Conservation (phyloP, 768 basidiomycete genomes). For the Kwoniella bestiolae region DNA sequence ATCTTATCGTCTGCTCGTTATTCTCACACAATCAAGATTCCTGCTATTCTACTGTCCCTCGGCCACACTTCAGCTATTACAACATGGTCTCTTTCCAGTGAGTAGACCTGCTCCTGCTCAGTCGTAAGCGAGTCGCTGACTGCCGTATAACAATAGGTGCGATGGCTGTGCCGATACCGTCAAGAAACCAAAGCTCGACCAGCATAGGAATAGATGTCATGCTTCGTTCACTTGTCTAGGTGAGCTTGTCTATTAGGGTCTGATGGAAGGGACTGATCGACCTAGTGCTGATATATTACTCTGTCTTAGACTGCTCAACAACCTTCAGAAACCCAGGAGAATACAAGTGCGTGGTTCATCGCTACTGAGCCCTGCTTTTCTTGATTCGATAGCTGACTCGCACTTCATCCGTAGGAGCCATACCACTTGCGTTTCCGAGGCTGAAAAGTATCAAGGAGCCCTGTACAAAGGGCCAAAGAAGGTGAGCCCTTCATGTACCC, state of each 20-base stretch:
- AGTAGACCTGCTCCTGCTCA: background rate
- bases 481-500: no score
- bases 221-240: constrained; percentile 55
- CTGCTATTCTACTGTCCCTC: no score
- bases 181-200: constrained; percentile 91
- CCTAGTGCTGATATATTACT: constrained; percentile 44
- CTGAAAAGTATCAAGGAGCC: constrained; percentile 88
- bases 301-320: constrained; percentile 87
- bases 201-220: constrained; percentile 62
- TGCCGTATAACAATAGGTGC: constrained; percentile 62
- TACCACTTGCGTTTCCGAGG: constrained; percentile 84
- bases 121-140: no score
- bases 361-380: background rate
- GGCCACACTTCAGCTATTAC: no score
- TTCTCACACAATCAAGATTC: no score
- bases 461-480: constrained; percentile 79
- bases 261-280: background rate
- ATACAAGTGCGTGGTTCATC: no score
- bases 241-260: constrained; percentile 23
- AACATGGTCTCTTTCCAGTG: constrained; percentile 72
- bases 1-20: no score
- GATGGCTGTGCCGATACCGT: constrained; percentile 83
- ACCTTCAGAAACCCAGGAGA: constrained; percentile 74
- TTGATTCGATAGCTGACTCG: background rate
- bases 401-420: constrained; percentile 57